phyloP scores from a whole-genome alignment of 768 basidiomycete genomes.

The Strobilomyces echinocephalus region DNA sequence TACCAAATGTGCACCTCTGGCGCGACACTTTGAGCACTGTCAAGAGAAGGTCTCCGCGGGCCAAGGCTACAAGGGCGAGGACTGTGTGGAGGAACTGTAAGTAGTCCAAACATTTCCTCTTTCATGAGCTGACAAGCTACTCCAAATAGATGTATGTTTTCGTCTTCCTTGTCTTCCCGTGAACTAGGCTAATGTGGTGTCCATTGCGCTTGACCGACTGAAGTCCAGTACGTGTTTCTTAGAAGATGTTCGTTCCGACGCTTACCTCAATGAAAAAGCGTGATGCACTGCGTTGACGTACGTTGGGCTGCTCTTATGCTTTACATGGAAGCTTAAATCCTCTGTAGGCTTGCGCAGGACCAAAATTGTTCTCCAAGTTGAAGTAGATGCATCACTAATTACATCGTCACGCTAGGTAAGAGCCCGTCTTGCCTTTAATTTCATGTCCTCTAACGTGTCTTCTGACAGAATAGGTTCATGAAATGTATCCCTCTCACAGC shows the following conservation, averaged over 20 bases:
- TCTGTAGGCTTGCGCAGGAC: slow-evolving; percentile 52
- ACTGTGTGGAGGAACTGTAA: slow-evolving; percentile 88
- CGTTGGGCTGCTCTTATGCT: slow-evolving; percentile 24
- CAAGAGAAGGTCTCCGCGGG: slow-evolving; percentile 81
- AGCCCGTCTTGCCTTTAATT: neutral
- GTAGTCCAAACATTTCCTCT: slow-evolving; percentile 25
- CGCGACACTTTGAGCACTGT: slow-evolving; percentile 87
- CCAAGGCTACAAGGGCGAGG: slow-evolving; percentile 83
- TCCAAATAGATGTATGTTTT: slow-evolving; percentile 23
- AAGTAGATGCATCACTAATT: slow-evolving; percentile 17
- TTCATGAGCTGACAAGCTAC: neutral
- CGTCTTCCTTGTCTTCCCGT: neutral
- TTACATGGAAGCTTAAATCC: slow-evolving; percentile 1
- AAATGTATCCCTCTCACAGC: slow-evolving; percentile 7
- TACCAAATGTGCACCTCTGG: slow-evolving; percentile 58
- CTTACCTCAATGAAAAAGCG: slow-evolving; percentile 37
- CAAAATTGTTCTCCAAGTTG: slow-evolving; percentile 80
- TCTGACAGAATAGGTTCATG: slow-evolving; percentile 16
- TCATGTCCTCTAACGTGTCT: neutral
- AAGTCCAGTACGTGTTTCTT: slow-evolving; percentile 62
- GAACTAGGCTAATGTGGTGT: slow-evolving; percentile 7
- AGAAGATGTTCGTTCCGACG: neutral
- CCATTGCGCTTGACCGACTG: neutral
- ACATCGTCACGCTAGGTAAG: slow-evolving; percentile 17
- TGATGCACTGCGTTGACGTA: slow-evolving; percentile 94